Conservation (phyloP, 768 basidiomycete genomes). For the Suillus brevipes region DNA sequence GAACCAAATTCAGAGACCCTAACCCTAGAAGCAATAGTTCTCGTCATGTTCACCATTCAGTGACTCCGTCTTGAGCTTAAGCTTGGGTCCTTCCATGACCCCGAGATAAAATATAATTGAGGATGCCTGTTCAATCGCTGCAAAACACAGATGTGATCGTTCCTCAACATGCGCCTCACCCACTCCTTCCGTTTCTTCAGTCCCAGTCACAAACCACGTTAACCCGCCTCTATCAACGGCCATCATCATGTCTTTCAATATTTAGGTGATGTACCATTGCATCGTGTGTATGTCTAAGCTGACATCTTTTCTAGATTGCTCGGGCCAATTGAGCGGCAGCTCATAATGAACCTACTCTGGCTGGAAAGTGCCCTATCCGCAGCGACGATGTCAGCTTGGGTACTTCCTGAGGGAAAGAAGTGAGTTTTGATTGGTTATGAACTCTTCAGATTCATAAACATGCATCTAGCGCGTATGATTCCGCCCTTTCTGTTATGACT, state of each 20-base stretch:
- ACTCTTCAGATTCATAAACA: background rate
- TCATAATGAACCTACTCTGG: conserved; percentile 89
- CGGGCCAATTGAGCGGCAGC: conserved; percentile 75
- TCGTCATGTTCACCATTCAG: background rate
- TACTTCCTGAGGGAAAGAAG: conserved; percentile 72
- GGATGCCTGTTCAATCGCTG: conserved; percentile 8
- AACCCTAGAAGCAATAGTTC: background rate
- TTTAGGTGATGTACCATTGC: conserved; percentile 58
- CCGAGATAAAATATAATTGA: background rate
- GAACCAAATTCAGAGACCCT: background rate
- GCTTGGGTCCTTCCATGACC: conserved; percentile 1
- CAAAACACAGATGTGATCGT: conserved; percentile 10
- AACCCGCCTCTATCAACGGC: conserved; percentile 77
- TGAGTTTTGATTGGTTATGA: conserved; percentile 30
- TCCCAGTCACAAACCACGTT: conserved; percentile 77
- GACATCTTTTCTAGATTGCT: conserved; percentile 53
- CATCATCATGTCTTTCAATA: conserved; percentile 87
- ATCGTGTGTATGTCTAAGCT: conserved; percentile 2
- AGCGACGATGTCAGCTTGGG: conserved; percentile 76
- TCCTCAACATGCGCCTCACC: conserved; percentile 47
- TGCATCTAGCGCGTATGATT: conserved; percentile 63
- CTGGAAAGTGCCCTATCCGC: conserved; percentile 70
- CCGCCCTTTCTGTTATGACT: conserved; percentile 60
- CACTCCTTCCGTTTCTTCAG: conserved; percentile 76
- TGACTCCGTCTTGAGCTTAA: background rate